Percentiles rank a stretch among this genome's conserved stretches.
phyloP scores from a whole-genome alignment of 331 rosid genomes.

The Quercus lobata region DNA sequence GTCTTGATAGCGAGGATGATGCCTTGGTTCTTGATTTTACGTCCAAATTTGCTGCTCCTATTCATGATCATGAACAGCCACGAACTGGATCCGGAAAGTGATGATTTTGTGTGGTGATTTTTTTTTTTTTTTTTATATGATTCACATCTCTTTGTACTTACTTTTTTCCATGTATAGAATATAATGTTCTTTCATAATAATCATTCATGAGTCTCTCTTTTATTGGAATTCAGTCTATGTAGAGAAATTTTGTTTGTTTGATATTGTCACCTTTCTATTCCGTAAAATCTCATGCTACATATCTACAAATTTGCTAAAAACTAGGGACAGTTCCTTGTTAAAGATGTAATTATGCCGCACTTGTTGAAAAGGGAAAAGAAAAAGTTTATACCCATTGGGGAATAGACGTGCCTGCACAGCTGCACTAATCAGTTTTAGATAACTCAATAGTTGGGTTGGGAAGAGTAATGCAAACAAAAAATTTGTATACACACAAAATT shows the following conservation, averaged over 20 bases:
- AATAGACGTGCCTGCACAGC: no score
- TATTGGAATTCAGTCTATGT: neutral
- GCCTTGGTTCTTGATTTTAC: conserved; percentile 36
- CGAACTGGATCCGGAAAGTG: conserved; percentile 7
- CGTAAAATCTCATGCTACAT: no score
- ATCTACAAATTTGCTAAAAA: no score
- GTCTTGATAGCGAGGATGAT: conserved; percentile 35
- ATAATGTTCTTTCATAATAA: neutral
- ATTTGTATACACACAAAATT: no score
- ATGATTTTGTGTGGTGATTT: neutral
- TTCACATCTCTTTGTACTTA: neutral
- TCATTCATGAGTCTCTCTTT: neutral
- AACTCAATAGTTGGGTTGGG: no score
- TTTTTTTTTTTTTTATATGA: no score
- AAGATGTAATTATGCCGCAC: no score
- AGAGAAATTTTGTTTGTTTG: neutral
- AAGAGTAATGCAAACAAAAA: no score
- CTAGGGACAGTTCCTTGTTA: no score
- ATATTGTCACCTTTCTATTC: neutral
- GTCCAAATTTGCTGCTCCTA: conserved; percentile 45
- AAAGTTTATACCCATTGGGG: no score
- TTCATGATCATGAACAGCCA: conserved; percentile 11
- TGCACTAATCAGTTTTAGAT: no score
- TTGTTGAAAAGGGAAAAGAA: no score
- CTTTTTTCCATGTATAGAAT: neutral